Conservation (phyloP, 2,329 filamentous ascomycete species). For the Canariomyces notabilis region DNA sequence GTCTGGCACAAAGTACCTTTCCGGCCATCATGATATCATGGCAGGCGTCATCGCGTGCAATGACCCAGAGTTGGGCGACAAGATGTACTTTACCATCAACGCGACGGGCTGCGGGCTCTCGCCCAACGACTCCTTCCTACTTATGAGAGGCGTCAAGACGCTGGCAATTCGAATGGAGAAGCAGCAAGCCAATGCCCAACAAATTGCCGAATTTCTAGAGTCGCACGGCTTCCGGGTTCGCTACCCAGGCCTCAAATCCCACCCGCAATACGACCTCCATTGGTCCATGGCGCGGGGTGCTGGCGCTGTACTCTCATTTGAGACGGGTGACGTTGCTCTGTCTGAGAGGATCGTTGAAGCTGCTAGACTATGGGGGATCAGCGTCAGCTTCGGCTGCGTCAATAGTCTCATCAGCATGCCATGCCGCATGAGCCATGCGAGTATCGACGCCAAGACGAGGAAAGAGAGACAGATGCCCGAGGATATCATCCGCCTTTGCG, state of each 20-base stretch:
- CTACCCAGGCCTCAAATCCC: slow-evolving; percentile 88
- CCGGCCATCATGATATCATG: slow-evolving; percentile 98
- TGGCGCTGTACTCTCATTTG: slow-evolving; percentile 91
- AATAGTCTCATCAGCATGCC: slow-evolving; percentile 99
- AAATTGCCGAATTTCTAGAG: slow-evolving; percentile 89
- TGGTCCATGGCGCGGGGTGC: slow-evolving; percentile 93
- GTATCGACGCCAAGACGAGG: slow-evolving; percentile 92
- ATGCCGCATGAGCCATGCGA: slow-evolving; percentile 98
- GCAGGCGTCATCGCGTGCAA: slow-evolving; percentile 94
- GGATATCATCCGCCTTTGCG: slow-evolving; percentile 90
- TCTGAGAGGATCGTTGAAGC: slow-evolving; percentile 94
- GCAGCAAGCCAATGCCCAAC: slow-evolving; percentile 87
- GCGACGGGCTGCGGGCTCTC: slow-evolving; percentile 89
- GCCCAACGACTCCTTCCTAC: slow-evolving; percentile 92
- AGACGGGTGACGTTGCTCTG: slow-evolving; percentile 79
- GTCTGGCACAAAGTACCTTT: slow-evolving; percentile 95
- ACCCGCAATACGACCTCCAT: slow-evolving; percentile 94
- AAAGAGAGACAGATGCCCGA: slow-evolving; percentile 88
- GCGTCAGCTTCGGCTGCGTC: slow-evolving; percentile 95
- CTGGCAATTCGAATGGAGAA: slow-evolving; percentile 98
- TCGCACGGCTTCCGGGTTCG: slow-evolving; percentile 87
- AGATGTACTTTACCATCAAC: slow-evolving; percentile 96
- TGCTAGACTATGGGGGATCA: slow-evolving; percentile 87
- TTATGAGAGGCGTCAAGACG: slow-evolving; percentile 94
- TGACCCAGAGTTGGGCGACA: slow-evolving; percentile 73